These are phyloP conservation scores for Gyrodon lividus DNA, from an alignment of 768 basidiomycete genomes.

Conservation along the genomic window DNA sequence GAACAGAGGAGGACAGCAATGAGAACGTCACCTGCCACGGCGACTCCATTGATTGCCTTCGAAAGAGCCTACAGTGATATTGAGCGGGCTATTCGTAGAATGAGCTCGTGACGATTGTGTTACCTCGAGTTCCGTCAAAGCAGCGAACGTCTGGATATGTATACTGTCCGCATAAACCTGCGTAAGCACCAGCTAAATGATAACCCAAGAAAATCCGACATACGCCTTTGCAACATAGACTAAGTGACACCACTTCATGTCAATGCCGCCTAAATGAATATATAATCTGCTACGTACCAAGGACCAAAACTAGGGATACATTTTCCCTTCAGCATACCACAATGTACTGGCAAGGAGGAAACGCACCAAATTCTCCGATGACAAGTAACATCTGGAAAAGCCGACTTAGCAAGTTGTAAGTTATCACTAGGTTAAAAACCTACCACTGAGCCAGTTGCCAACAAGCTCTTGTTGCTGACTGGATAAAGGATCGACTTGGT, in stretches of 20 bases:
- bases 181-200: constrained; percentile 4
- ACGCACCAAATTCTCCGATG: constrained; percentile 38
- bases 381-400: constrained; percentile 29
- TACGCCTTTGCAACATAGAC: constrained; percentile 39
- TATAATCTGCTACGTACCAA: constrained; percentile 28
- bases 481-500: constrained; percentile 12
- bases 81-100: not conserved
- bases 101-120: not conserved
- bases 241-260: constrained; percentile 13
- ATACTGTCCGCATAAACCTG: constrained; percentile 32
- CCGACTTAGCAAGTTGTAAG: not conserved
- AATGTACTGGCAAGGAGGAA: not conserved
- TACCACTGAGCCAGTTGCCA: constrained; percentile 34
- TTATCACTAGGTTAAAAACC: not conserved
- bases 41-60: constrained; percentile 50
- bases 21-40: constrained; percentile 46
- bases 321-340: constrained; percentile 3
- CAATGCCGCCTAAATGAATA: not conserved
- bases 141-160: constrained; percentile 36
- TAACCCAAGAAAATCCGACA: constrained; percentile 8
- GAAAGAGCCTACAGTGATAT: constrained; percentile 34
- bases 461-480: constrained; percentile 50
- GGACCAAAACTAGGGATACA: constrained; percentile 23
- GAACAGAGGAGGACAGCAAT: constrained; percentile 49
- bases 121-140: constrained; percentile 47